Evolutionary conservation across 352 stramenopile species (phyloP), one percentile per base, ranked within the genome.

Genomic region (Globisporangium nagaii): DNA sequence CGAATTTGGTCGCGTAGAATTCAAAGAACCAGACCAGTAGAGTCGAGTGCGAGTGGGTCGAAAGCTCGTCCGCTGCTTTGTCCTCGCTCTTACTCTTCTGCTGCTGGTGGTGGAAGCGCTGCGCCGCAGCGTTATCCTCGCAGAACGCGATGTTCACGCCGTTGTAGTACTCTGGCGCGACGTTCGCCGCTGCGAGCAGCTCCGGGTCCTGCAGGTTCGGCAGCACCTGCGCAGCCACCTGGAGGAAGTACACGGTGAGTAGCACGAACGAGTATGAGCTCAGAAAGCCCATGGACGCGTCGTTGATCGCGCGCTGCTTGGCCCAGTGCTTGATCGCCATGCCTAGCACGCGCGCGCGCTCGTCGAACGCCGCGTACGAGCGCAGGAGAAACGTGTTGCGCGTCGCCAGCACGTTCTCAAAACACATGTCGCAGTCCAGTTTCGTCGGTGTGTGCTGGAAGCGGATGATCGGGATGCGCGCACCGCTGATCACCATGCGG

Each of bases 251-350:
- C 30, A 99, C 84, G 12, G 98, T 78, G 60, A 98, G 85, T 25
- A 99, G 59, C 52, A 99, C 92, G 75, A 98, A 99, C 4, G 95
- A 97, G 72, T 99, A 99, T 22, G 90, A 98, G 64, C 86, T 98
- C 37, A 99, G 73, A 22, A 93, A 99, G 24, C 97, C 96, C 41
- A 88, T 71, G 3, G 88, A 91, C 25, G 97, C 96, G 59, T 98
- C 96, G 73, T 98, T 99, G 45, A 99, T 93, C 30, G 84, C 73
- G 17, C 97, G 80, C n/a, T 71, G 73, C 73, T 99, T 99, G 9
- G 96, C 96, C 97, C 97, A 99, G 37, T 96, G 78, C 73, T 99
- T 99, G 47, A 99, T 61, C 19, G 97, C 90, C 46, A 98, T 86
- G 8, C 95, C 96, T 7, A 99, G 62, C 24, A 88, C 66, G 2